Evolutionary conservation across 495 filamentous ascomycete genomes (phyloP), one percentile per base, ranked within the genome.

Genomic region (Podospora sp.): DNA sequence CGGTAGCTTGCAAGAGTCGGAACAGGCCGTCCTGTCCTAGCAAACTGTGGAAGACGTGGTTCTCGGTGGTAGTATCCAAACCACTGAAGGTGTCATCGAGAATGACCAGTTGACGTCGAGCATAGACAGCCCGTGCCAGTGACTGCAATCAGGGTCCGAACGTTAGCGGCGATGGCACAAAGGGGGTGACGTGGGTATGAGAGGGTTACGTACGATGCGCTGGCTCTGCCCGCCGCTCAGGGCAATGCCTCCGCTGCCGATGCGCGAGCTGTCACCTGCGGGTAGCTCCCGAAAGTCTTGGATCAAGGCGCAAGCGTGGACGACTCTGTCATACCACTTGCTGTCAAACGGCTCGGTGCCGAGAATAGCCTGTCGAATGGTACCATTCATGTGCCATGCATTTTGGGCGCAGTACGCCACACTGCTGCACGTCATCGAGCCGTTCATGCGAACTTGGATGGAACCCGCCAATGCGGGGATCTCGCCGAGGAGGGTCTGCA

Each of bases 401-500:
- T 67, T 65, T 35, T 74, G 72, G 36, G 72, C 56, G 68, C 75
- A 80, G 65, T 76, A 80, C 18, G 75, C 75, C 25, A 77, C 62
- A 60, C 73, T 75, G 20, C 67, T 73, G 24, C n/a, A 26, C 12
- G n/a, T 26, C 49, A 52, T 60, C 24, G 56, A 35, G n/a, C 56
- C 56, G n/a, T 0, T 52, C 16, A 68, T 66, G 2, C 67, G 62
- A 0, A 72, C 36, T 0, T 46, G 60, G 36, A 74, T 65, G 2
- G 80, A 24, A 71, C 81, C 73, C 80, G 36, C 50, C 7, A 68
- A 40, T 65, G 50, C 83, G 65, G 80, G 78, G 1, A 85, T 74
- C 67, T 91, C 88, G 22, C 87, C 86, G 0, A 89, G 79, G 18
- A 91, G 65, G 7, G 82, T 81, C 55, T 84, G 84, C 24, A 91